These are phyloP conservation scores for Cadophora sp. DNA, from an alignment of 2,329 filamentous ascomycete genomes.

Conservation along the genomic window DNA sequence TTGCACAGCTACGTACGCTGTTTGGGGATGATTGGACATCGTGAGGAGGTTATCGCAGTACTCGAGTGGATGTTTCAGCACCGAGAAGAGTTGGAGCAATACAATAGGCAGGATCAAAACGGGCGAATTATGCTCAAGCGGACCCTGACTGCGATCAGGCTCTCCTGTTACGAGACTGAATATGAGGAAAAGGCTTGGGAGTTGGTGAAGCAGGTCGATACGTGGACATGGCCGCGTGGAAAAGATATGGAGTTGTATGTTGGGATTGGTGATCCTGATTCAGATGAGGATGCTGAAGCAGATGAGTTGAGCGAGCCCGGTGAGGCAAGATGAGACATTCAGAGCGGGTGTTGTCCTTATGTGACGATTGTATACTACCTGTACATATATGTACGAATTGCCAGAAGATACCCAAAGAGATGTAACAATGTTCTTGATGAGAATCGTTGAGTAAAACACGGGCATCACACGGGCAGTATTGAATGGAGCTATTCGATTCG, in stretches of 20 bases:
- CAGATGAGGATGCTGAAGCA: neutral
- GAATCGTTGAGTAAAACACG: too few species aligned
- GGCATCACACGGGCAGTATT: neutral
- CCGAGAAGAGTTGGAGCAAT: slow-evolving; percentile 46
- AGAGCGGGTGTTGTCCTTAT: neutral
- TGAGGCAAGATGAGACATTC: neutral
- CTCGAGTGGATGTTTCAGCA: slow-evolving; percentile 64
- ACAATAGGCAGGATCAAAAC: slow-evolving; percentile 32
- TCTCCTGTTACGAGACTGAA: slow-evolving; percentile 30
- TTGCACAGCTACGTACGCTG: slow-evolving; percentile 68
- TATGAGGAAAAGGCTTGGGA: slow-evolving; percentile 30
- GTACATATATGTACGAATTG: neutral
- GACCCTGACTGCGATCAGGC: slow-evolving; percentile 37
- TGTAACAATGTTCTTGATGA: neutral
- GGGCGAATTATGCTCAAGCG: slow-evolving; percentile 30
- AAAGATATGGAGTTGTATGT: slow-evolving; percentile 32
- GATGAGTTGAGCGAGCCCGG: neutral
- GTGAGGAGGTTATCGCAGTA: slow-evolving; percentile 61
- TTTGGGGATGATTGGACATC: slow-evolving; percentile 66
- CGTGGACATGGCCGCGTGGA: slow-evolving; percentile 43
- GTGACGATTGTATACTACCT: slow-evolving; percentile 1
- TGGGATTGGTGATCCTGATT: neutral
- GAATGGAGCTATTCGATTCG: neutral
- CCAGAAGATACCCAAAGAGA: slow-evolving; percentile 1
- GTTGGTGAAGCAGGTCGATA: slow-evolving; percentile 36